Evolutionary conservation across 2,329 filamentous ascomycete genomes (phyloP), one percentile per base, ranked within the genome.

Genomic region (Alternaria ventricosa): DNA sequence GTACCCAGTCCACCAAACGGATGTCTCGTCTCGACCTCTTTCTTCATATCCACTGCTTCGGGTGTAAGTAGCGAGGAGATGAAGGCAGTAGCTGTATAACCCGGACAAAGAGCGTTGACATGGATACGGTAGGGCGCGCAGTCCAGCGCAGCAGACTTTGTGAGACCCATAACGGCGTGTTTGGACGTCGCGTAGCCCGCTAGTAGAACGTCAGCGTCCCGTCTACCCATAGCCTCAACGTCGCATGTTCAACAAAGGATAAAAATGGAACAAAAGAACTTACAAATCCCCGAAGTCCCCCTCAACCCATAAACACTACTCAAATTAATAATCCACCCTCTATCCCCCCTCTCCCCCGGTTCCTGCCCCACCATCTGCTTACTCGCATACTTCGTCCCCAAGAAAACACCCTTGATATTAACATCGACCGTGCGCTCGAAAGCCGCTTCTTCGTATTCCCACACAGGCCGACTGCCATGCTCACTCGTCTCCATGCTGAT

Each of bases 281-380:
- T 41, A 15, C 83, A 82, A 3, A 44, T 50, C 7, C 47, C 56
- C 5, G 61, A 41, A 66, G 72, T 2, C 66, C 61, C 82, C 6
- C 84, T 76, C 18, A 87, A 54, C 11, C 85, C 85, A 49, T 82
- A 82, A 67, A 88, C 83, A 58, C 82, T 85, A 0, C 85, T 79
- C 2, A 87, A 75, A 69, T 89, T 89, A 63, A 88, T 79, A 67
- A 89, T 88, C 68, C 80, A 79, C 4, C 86, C 87, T 30, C 86
- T 75, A 57, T 79, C 75, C 12, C 74, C 74, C 27, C 46, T 69
- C 20, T 66, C 23, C 5, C 78, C 72, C 0, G 77, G 79, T 0
- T 81, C 75, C 64, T 88, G 87, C 7, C 76, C 75, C 11, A 86
- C 73, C 84, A 88, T 87, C 64, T 87, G 85, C 1, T 63, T 59